Base-by-base conservation (phyloP, 1,139 yeast genomes). In the Arxiozyma slooffiae region DNA sequence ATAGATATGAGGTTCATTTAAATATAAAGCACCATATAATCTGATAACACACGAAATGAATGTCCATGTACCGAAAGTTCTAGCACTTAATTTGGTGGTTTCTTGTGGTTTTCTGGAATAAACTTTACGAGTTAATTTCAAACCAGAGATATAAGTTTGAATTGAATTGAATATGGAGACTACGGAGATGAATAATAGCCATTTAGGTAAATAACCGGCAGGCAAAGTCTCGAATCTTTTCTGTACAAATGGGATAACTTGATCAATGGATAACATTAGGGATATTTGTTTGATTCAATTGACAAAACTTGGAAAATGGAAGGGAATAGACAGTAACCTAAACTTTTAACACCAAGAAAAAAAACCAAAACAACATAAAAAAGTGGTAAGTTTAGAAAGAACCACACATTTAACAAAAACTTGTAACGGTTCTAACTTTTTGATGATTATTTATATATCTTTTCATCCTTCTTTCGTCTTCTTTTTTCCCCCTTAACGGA, bases 31-130 rank as follows among this genome's bases (percentile, higher is more conserved):
- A 46, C 96, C 96, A 65, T 86, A 89, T 57, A 83, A 76, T 65
- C 98, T 80, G 48, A 92, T 81, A 43, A 92, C 74, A 1, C 96
- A 80, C 1, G 97, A 83, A 58, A 90, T 77, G 49, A 90, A 73
- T 0, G 98, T 92, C 98, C 98, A 92, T 1, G 98, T 92, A 34
- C 98, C 98, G 68, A 92, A 92, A 0, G 98, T 92, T 61, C 98
- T 78, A 9, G 97, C 96, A 59, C 95, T 82, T 59, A 92, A 74
- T 7, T 77, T 73, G 0, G 96, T 87, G 20, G 90, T 79, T 62
- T 82, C 77, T 1, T 69, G 57, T 17, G 94, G 88, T 50, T 81
- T 75, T 50, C 72, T 74, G 45, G 79, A 83, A 65, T 92, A 92
- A 8, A 92, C 97, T 59, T 81, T 76, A 60, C 83, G 81, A 8